Evolutionary conservation across 2,329 filamentous ascomycete genomes (phyloP).

Genomic region (Trichothecium sympodiale): DNA sequence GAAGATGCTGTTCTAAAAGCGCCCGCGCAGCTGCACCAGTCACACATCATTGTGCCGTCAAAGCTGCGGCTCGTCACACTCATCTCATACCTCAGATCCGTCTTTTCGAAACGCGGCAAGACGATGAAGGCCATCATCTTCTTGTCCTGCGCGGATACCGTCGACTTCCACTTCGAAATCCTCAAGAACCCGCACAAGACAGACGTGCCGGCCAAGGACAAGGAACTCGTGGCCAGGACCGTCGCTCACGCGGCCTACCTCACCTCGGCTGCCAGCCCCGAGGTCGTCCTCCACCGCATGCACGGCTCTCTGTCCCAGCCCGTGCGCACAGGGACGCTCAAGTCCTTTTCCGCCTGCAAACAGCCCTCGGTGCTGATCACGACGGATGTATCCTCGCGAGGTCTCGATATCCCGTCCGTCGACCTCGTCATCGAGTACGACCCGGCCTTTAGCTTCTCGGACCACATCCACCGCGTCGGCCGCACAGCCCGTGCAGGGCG

Average conservation of each 20-base stretch:
- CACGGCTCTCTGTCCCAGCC: conserved; percentile 87
- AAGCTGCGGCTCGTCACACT: conserved; percentile 87
- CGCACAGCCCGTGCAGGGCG: conserved; percentile 89
- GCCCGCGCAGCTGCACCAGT: conserved; percentile 87
- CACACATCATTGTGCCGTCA: conserved; percentile 75
- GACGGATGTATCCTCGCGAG: conserved; percentile 90
- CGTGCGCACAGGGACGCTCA: conserved; percentile 75
- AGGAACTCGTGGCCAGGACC: conserved; percentile 39
- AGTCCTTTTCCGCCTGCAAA: conserved; percentile 62
- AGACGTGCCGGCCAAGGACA: conserved; percentile 17
- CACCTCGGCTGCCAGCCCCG: conserved; percentile 61
- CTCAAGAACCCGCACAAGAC: conserved; percentile 38
- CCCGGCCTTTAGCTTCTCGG: conserved; percentile 82
- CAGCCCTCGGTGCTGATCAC: conserved; percentile 78
- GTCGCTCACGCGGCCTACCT: conserved; percentile 61
- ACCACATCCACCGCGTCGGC: conserved; percentile 90
- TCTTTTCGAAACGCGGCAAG: conserved; percentile 78
- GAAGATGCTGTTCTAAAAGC: conserved; percentile 55
- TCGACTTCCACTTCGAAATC: conserved; percentile 90
- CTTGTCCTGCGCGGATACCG: conserved; percentile 91
- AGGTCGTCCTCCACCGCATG: conserved; percentile 70
- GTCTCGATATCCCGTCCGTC: conserved; percentile 88
- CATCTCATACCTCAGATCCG: conserved; percentile 70
- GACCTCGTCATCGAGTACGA: conserved; percentile 96
- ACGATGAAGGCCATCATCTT: conserved; percentile 97